Evolutionary conservation across 1,139 yeast species (phyloP).

Genomic region (Zygosaccharomyces sapae): DNA sequence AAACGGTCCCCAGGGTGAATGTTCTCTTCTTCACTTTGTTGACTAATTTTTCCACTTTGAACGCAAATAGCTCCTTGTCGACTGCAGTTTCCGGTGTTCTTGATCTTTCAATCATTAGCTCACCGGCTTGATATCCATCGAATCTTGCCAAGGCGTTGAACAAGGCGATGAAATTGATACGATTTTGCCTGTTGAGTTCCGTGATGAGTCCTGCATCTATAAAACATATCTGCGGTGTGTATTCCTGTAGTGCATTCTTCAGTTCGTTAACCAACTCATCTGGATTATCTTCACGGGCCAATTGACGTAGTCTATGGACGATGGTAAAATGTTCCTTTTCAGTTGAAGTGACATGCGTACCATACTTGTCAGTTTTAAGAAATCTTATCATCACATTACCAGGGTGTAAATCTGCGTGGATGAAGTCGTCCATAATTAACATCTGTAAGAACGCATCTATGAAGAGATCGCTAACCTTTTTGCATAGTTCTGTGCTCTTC

Average conservation of each 20-base stretch:
- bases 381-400: slow-evolving; percentile 88
- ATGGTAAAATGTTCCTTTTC: slow-evolving; percentile 45
- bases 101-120: slow-evolving; percentile 89
- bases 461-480: slow-evolving; percentile 79
- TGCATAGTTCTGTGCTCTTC: slow-evolving; percentile 45
- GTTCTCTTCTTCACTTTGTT: slow-evolving; percentile 79
- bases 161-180: slow-evolving; percentile 81
- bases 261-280: slow-evolving; percentile 50
- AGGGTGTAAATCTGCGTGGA: slow-evolving; percentile 94
- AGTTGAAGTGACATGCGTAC: slow-evolving; percentile 36
- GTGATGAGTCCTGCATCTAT: slow-evolving; percentile 93
- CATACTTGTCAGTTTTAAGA: slow-evolving; percentile 43
- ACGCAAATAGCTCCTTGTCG: slow-evolving; percentile 77
- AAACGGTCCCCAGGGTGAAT: slow-evolving; percentile 85
- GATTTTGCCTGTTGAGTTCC: slow-evolving; percentile 69
- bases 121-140: slow-evolving; percentile 94
- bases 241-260: slow-evolving; percentile 49
- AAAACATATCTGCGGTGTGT: slow-evolving; percentile 82
- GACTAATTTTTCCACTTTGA: slow-evolving; percentile 81
- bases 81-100: slow-evolving; percentile 91
- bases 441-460: slow-evolving; percentile 87
- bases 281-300: slow-evolving; percentile 39
- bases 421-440: slow-evolving; percentile 88
- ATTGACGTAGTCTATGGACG: slow-evolving; percentile 44
- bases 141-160: slow-evolving; percentile 86